Evolutionary conservation across 805 yeast species (phyloP), one percentile per base, ranked within the genome.

Genomic region (Danielozyma ontarioensis): DNA sequence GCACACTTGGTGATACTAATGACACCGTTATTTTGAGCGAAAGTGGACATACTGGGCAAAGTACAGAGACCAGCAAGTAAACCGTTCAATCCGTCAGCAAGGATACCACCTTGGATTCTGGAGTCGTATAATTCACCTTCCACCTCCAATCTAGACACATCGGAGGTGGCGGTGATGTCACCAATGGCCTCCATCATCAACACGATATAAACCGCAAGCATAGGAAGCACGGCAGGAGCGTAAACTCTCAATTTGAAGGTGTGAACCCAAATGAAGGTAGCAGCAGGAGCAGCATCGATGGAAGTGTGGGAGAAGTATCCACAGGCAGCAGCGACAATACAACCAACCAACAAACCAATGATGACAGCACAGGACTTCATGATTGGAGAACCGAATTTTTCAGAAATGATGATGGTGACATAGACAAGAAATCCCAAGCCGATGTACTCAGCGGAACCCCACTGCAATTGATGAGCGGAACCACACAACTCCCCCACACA

Each of bases 1-100:
- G 96, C 96, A 63, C 96, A 87, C 57, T 85, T 86, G 31, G 96
- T 89, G 56, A 89, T 72, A 27, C 95, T 80, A 45, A 88, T 87
- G 37, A 88, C 96, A 69, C 96, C 96, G 56, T 89, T 89, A 63
- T 89, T 89, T 62, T 88, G 96, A 11, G 96, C 96, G 66, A 89
- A 89, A 0, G 93, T 82, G 10, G 94, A 80, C 77, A 87, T 70
- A 36, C 96, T 96, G n/a, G 95, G 83, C 35, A 83, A 64, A 14
- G 95, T 87, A 72, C 78, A 73, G 28, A 88, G 66, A 27, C 88
- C 87, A 12, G 93, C 81, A 3, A 87, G 42, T 15, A 82, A 48
- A 40, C 95, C 89, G 55, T 83, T 83, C 45, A 85, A 48, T 29
- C 96, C 96, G 58, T 88, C 95, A 13, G 94, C 93, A 23, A 88